Conservation (phyloP, 768 basidiomycete genomes). For the Naganishia antarctica region DNA sequence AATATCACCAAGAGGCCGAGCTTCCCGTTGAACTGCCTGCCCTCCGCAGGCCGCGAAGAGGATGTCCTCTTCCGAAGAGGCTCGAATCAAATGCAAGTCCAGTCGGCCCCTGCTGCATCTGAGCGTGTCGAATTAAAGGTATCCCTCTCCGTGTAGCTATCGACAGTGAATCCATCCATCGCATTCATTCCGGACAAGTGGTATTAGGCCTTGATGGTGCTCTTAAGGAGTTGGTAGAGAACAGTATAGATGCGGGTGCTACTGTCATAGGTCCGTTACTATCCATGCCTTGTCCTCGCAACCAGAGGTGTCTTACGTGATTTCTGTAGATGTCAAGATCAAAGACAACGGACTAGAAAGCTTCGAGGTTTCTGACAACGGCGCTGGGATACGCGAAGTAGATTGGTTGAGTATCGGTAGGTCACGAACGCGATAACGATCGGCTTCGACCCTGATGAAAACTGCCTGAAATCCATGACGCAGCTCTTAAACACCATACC, state of each 20-base stretch:
- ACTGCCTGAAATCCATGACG: not conserved
- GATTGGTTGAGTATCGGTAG: slow-evolving; percentile 76
- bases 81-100: slow-evolving; percentile 11
- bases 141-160: slow-evolving; percentile 54
- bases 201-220: slow-evolving; percentile 88
- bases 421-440: slow-evolving; percentile 31
- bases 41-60: no score
- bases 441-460: not conserved
- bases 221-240: slow-evolving; percentile 94
- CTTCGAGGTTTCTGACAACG: slow-evolving; percentile 90
- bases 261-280: slow-evolving; percentile 66
- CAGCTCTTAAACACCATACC: slow-evolving; percentile 86
- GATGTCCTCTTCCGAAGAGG: not conserved
- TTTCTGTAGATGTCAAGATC: slow-evolving; percentile 73
- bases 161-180: slow-evolving; percentile 71
- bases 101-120: not conserved
- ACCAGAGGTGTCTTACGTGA: not conserved
- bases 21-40: not conserved
- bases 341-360: slow-evolving; percentile 75
- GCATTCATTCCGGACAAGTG: slow-evolving; percentile 90
- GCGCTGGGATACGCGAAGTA: slow-evolving; percentile 69
- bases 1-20: no score
- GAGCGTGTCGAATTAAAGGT: no score
- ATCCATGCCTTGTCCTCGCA: not conserved
- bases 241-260: slow-evolving; percentile 87